phyloP scores from a whole-genome alignment of 2,329 filamentous ascomycete species.

The Sporothrix humicola region DNA sequence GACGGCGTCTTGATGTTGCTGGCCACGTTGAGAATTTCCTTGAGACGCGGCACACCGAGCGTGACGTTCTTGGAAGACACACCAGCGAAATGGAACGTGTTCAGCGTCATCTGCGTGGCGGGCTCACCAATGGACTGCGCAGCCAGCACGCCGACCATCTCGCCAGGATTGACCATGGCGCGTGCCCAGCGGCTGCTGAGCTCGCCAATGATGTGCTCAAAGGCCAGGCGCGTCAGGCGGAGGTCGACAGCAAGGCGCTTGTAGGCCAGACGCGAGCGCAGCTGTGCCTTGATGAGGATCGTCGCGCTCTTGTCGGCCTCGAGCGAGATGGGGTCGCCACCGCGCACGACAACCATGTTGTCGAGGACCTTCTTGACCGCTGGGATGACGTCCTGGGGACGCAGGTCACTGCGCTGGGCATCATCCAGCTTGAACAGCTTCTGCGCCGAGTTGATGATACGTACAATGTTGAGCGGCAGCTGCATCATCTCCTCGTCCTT shows the following conservation, averaged over 20 bases:
- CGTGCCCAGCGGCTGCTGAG: slow-evolving; percentile 87
- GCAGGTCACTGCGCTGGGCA: slow-evolving; percentile 82
- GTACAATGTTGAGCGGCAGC: slow-evolving; percentile 86
- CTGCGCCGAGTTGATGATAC: slow-evolving; percentile 89
- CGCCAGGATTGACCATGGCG: slow-evolving; percentile 85
- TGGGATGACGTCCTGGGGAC: slow-evolving; percentile 85
- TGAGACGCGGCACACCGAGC: slow-evolving; percentile 94
- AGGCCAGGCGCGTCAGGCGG: slow-evolving; percentile 85
- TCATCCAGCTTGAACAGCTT: slow-evolving; percentile 90
- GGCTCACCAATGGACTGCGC: slow-evolving; percentile 99
- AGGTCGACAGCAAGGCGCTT: slow-evolving; percentile 88
- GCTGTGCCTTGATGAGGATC: slow-evolving; percentile 86
- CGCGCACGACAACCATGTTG: slow-evolving; percentile 83
- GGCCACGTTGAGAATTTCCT: slow-evolving; percentile 98
- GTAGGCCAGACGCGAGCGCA: slow-evolving; percentile 89
- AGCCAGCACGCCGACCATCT: slow-evolving; percentile 98
- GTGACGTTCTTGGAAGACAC: slow-evolving; percentile 99
- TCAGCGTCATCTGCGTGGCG: slow-evolving; percentile 98
- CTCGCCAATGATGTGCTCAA: slow-evolving; percentile 90
- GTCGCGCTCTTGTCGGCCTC: slow-evolving; percentile 92
- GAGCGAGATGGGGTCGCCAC: slow-evolving; percentile 76
- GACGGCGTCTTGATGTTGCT: slow-evolving; percentile 98
- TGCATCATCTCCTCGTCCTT: slow-evolving; percentile 87
- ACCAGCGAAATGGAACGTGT: slow-evolving; percentile 99
- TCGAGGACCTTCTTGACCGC: slow-evolving; percentile 76